Conservation (phyloP, 352 stramenopile genomes). For the Phytophthora nicotianae region DNA sequence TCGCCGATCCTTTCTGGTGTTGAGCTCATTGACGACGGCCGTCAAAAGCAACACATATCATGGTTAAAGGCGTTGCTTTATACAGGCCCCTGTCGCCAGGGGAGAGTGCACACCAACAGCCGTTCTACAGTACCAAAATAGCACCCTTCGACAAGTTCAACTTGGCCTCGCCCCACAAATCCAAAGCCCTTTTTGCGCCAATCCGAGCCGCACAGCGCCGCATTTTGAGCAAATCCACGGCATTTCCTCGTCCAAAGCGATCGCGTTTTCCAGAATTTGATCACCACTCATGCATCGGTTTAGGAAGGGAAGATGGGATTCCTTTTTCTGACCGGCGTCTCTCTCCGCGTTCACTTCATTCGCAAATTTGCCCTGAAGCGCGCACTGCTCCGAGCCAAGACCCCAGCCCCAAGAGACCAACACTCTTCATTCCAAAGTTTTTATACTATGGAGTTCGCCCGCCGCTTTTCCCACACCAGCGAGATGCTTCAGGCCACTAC, state of each 20-base stretch:
- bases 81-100: neutral
- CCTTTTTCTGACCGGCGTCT: constrained; percentile 21
- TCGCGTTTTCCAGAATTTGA: constrained; percentile 12
- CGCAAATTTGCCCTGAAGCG: constrained; percentile 40
- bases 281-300: constrained; percentile 16
- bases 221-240: constrained; percentile 20
- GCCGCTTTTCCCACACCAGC: constrained; percentile 40
- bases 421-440: constrained; percentile 6
- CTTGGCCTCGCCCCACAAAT: constrained; percentile 2
- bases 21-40: constrained; percentile 7
- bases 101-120: constrained; percentile 3
- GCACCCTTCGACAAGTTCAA: constrained; percentile 24
- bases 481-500: constrained; percentile 40
- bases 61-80: constrained; percentile 1
- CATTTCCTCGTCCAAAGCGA: constrained; percentile 2
- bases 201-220: constrained; percentile 3
- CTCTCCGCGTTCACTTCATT: constrained; percentile 31
- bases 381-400: constrained; percentile 14
- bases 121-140: constrained; percentile 13
- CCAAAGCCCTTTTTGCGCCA: constrained; percentile 19
- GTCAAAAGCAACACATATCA: neutral
- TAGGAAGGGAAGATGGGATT: constrained; percentile 17
- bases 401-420: constrained; percentile 11
- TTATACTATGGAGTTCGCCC: constrained; percentile 41
- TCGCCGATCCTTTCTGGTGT: constrained; percentile 15